Evolutionary conservation across 345 rosid species (phyloP).

Genomic region (Pugionium dolabratum): DNA sequence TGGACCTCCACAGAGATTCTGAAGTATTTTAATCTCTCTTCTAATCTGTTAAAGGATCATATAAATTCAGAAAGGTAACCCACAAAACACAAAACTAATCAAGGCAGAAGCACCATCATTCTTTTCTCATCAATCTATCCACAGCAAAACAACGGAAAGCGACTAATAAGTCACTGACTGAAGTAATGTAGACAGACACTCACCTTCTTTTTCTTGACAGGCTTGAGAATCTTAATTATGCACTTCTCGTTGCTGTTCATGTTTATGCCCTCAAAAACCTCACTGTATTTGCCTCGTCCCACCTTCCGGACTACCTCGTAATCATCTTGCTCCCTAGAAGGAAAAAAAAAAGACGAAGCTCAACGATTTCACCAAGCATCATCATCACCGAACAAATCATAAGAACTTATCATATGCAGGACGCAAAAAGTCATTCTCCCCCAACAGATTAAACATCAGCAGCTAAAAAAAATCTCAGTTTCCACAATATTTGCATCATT

Average conservation of each 20-base stretch:
- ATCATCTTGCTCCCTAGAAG: conserved; percentile 71
- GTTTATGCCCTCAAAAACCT: conserved; percentile 83
- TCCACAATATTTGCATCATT: background rate
- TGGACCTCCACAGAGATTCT: conserved; percentile 84
- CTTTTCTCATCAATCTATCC: background rate
- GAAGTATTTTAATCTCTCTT: conserved; percentile 85
- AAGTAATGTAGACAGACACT: conserved; percentile 9
- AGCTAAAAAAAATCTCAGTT: conserved; percentile 1
- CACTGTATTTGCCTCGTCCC: conserved; percentile 87
- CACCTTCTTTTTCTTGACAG: conserved; percentile 91
- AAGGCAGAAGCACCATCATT: background rate
- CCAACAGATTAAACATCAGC: background rate
- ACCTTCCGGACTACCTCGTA: conserved; percentile 88
- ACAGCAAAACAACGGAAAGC: background rate
- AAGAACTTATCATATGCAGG: background rate
- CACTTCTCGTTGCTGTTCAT: conserved; percentile 66
- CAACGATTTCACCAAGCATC: conserved; percentile 11
- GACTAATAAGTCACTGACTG: background rate
- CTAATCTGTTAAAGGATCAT: conserved; percentile 54
- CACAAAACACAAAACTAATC: background rate
- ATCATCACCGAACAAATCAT: conserved; percentile 10
- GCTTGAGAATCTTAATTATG: conserved; percentile 85
- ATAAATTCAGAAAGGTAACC: conserved; percentile 16
- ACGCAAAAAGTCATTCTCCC: background rate
- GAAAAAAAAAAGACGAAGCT: conserved; percentile 24